These are phyloP conservation scores for Cystobasidium ongulense DNA, from an alignment of 768 basidiomycete species.

Conservation along the genomic window DNA sequence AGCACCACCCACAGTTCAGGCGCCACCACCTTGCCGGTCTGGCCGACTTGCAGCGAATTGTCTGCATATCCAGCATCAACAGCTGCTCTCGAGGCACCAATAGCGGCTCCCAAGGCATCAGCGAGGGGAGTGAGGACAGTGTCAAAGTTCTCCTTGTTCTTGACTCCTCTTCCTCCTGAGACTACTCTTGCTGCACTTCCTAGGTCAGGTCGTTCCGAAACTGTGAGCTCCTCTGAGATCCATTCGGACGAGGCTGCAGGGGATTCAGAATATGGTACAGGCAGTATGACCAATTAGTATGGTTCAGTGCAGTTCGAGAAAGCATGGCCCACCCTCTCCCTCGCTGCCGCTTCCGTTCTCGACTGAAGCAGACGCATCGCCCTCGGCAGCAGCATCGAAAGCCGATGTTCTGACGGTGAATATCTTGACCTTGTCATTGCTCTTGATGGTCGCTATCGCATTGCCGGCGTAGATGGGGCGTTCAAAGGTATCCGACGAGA, in stretches of 20 bases:
- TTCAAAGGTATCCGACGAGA: constrained; percentile 66
- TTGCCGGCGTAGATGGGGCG: constrained; percentile 98
- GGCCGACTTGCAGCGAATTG: constrained; percentile 96
- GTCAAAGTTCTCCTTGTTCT: constrained; percentile 88
- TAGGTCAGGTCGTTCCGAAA: constrained; percentile 87
- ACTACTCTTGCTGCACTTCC: constrained; percentile 78
- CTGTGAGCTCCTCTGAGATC: constrained; percentile 57
- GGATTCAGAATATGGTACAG: not conserved
- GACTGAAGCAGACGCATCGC: constrained; percentile 48
- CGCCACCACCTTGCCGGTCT: constrained; percentile 77
- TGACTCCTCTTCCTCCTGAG: constrained; percentile 89
- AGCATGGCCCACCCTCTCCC: constrained; percentile 35
- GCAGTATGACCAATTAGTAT: not conserved
- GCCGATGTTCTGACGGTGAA: constrained; percentile 90
- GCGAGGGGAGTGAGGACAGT: constrained; percentile 79
- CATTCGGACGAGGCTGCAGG: constrained; percentile 40
- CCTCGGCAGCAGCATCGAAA: constrained; percentile 56
- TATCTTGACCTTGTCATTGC: constrained; percentile 73
- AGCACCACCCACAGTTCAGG: not conserved
- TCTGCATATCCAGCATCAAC: constrained; percentile 98
- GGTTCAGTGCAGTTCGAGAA: not conserved
- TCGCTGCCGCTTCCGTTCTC: constrained; percentile 55
- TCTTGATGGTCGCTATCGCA: constrained; percentile 84
- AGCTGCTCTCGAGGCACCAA: constrained; percentile 95
- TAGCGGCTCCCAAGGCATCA: constrained; percentile 84